These are phyloP conservation scores for Russula dissimulans DNA, from an alignment of 768 basidiomycete genomes.

Conservation along the genomic window DNA sequence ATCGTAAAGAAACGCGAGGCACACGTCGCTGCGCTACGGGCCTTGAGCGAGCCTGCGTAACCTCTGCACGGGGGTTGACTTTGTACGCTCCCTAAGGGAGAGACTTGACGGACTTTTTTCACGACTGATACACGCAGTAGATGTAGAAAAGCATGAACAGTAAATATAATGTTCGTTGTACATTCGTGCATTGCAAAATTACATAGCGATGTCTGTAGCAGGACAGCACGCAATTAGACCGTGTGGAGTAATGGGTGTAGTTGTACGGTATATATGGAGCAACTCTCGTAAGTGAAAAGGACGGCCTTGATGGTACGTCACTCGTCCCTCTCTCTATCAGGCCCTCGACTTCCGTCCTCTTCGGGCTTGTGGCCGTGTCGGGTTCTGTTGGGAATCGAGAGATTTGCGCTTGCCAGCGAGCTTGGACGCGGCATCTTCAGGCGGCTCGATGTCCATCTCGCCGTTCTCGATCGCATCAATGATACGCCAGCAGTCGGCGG, in stretches of 20 bases:
- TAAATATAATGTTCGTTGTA: not conserved
- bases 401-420: slow-evolving; percentile 2
- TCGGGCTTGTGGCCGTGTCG: not conserved
- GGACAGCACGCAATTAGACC: not conserved
- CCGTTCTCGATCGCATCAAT: slow-evolving; percentile 33
- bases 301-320: not conserved
- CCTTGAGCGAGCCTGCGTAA: slow-evolving; percentile 5
- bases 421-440: not conserved
- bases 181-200: not conserved
- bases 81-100: not conserved
- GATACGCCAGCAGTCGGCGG: slow-evolving; percentile 48
- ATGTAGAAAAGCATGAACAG: not conserved
- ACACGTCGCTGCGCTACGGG: slow-evolving; percentile 39
- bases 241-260: not conserved
- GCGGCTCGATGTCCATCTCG: slow-evolving; percentile 1
- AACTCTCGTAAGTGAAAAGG: not conserved
- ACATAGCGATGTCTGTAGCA: not conserved
- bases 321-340: not conserved
- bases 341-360: not conserved
- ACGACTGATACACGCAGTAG: not conserved
- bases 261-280: not conserved
- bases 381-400: not conserved
- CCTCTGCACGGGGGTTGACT: not conserved
- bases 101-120: not conserved
- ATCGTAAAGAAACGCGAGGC: slow-evolving; percentile 41